Percentiles rank a stretch among this genome's conserved stretches.
phyloP scores from a whole-genome alignment of 2,329 filamentous ascomycete species.

The Trichoderma simmonsii region DNA sequence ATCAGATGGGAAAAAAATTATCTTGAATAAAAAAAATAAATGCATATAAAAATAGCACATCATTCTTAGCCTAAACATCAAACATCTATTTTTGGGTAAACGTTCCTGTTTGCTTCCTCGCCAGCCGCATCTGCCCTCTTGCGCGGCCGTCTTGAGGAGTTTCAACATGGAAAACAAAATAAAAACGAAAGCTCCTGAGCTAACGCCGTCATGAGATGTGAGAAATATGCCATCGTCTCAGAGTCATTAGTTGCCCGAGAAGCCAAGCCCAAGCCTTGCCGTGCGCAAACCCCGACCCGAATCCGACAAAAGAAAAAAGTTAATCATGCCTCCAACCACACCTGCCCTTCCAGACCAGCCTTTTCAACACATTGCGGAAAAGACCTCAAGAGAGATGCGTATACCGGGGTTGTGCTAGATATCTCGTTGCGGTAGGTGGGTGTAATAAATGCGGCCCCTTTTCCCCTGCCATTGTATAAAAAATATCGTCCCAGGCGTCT shows the following conservation, averaged over 20 bases:
- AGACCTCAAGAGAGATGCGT: background rate
- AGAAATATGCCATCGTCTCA: slow-evolving; percentile 14
- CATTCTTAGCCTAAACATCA: slow-evolving; percentile 12
- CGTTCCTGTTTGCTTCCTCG: slow-evolving; percentile 15
- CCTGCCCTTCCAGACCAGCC: background rate
- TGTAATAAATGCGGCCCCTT: slow-evolving; percentile 26
- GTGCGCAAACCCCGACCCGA: slow-evolving; percentile 12
- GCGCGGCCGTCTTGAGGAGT: slow-evolving; percentile 19
- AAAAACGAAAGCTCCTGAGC: slow-evolving; percentile 28
- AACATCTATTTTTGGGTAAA: slow-evolving; percentile 6
- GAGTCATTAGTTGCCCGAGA: slow-evolving; percentile 17
- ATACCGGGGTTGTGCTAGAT: slow-evolving; percentile 23
- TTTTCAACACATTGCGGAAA: background rate
- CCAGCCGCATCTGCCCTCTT: slow-evolving; percentile 18
- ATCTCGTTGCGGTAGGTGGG: slow-evolving; percentile 10
- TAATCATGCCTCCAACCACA: slow-evolving; percentile 13
- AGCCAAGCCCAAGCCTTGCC: slow-evolving; percentile 14
- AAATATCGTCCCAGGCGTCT: slow-evolving; percentile 32
- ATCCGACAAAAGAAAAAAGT: slow-evolving; percentile 16
- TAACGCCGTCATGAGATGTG: slow-evolving; percentile 34
- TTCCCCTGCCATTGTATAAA: slow-evolving; percentile 2
- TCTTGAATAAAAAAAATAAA: background rate
- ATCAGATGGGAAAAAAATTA: background rate
- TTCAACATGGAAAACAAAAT: slow-evolving; percentile 11
- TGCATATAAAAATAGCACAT: slow-evolving; percentile 7